These are phyloP conservation scores for Phialophora expanda DNA, from an alignment of 2,329 filamentous ascomycete species.

Conservation along the genomic window DNA sequence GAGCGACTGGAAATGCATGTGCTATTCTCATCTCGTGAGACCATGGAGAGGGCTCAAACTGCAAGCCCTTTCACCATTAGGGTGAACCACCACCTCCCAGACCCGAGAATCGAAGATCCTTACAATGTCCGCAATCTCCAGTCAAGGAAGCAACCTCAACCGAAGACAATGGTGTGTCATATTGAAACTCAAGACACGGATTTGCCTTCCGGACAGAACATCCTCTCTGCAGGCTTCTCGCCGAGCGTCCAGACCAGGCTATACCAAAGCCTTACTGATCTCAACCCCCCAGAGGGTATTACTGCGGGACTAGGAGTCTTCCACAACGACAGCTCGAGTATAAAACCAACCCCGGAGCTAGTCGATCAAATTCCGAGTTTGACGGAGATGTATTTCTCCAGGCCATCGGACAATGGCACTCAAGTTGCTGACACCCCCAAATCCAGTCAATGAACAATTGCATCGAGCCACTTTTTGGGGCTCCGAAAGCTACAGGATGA, in stretches of 20 bases:
- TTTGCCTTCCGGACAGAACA: conserved; percentile 19
- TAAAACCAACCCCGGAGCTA: conserved; percentile 27
- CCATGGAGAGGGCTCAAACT: conserved; percentile 19
- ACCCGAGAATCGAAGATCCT: conserved; percentile 34
- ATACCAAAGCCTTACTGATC: conserved; percentile 29
- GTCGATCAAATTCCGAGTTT: conserved; percentile 21
- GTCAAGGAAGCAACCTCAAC: conserved; percentile 27
- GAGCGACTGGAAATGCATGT: conserved; percentile 29
- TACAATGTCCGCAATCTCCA: conserved; percentile 38
- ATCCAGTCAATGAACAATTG: neutral
- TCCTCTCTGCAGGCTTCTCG: conserved; percentile 28
- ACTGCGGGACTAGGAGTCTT: conserved; percentile 28
- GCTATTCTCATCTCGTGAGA: conserved; percentile 28
- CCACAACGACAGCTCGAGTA: conserved; percentile 13
- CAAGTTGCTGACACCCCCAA: neutral
- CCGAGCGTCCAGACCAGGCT: conserved; percentile 28
- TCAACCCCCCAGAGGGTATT: conserved; percentile 22
- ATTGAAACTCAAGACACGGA: conserved; percentile 7
- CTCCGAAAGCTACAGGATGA: neutral
- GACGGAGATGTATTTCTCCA: conserved; percentile 22
- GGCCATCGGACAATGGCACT: neutral
- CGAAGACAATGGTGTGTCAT: conserved; percentile 32
- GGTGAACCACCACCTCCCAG: conserved; percentile 31
- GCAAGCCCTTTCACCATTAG: conserved; percentile 33
- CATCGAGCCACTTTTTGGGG: neutral